Percentiles rank a stretch among this genome's conserved stretches.
These are phyloP conservation scores for Gossypium laxum DNA, from an alignment of 441 rosid species.

Conservation along the genomic window DNA sequence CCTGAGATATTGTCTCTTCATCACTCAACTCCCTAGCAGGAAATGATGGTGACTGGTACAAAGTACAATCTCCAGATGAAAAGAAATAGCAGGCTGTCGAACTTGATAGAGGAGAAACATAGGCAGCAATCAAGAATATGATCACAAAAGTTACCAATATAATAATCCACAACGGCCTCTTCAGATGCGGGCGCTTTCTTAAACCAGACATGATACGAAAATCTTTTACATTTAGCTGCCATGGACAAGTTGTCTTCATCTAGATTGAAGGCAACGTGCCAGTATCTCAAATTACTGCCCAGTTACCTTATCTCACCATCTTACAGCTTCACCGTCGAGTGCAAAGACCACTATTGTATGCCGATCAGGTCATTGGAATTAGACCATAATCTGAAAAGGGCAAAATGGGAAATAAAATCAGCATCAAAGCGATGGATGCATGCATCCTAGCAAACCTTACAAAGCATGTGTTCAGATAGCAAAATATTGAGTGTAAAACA, in stretches of 20 bases:
- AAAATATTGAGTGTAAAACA: not conserved
- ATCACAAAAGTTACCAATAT: constrained; percentile 42
- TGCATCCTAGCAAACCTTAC: not conserved
- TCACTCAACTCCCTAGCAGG: constrained; percentile 48
- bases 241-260: constrained; percentile 12
- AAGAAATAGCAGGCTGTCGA: constrained; percentile 46
- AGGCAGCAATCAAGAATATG: constrained; percentile 38
- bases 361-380: not conserved
- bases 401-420: not conserved
- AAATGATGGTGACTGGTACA: constrained; percentile 29
- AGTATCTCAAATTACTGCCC: not conserved
- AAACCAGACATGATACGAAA: constrained; percentile 7
- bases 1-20: constrained; percentile 47
- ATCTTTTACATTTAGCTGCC: constrained; percentile 4
- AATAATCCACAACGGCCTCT: constrained; percentile 57
- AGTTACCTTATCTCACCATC: not conserved
- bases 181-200: constrained; percentile 28
- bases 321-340: not conserved
- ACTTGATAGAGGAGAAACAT: constrained; percentile 43
- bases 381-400: constrained; percentile 1
- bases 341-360: not conserved
- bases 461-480: not conserved
- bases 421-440: not conserved
- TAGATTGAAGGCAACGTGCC: constrained; percentile 9
- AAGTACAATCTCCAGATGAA: constrained; percentile 43